phyloP scores from a whole-genome alignment of 345 rosid species.

The Ceriops zippeliana region DNA sequence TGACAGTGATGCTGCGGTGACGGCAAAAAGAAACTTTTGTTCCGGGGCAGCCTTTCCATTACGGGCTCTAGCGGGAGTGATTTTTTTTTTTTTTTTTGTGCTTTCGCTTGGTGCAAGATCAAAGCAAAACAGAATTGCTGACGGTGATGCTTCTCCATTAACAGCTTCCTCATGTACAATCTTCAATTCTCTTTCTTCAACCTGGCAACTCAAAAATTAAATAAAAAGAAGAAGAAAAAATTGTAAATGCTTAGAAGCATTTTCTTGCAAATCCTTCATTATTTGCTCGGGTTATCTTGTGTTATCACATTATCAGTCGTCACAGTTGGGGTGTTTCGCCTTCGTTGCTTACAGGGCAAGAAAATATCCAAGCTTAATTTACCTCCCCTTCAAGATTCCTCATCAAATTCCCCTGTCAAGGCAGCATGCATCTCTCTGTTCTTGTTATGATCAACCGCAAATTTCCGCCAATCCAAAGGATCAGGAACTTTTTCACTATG shows the following conservation, averaged over 20 bases:
- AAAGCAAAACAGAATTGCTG: too few species aligned
- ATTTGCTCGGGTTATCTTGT: not conserved
- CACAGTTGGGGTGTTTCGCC: not conserved
- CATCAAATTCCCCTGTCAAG: not conserved
- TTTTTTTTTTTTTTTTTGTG: not conserved
- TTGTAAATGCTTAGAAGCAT: not conserved
- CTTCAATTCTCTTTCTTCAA: constrained; percentile 8
- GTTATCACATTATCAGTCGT: not conserved
- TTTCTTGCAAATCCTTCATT: constrained; percentile 2
- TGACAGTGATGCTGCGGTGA: not conserved
- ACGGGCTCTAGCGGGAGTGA: constrained; percentile 10
- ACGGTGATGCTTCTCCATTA: constrained; percentile 1
- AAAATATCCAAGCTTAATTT: too few species aligned
- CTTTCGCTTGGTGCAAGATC: too few species aligned
- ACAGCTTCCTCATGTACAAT: not conserved
- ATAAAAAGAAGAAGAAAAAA: too few species aligned
- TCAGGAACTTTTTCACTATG: not conserved
- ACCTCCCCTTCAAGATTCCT: not conserved
- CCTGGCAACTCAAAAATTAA: not conserved
- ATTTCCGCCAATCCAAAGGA: not conserved
- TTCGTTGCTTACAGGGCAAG: not conserved
- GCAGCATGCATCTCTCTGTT: not conserved
- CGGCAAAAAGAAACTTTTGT: constrained; percentile 1
- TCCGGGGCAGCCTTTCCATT: constrained; percentile 1
- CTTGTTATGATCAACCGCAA: not conserved